phyloP scores from a whole-genome alignment of 495 filamentous ascomycete genomes.

The Astrocystis sublimbata region DNA sequence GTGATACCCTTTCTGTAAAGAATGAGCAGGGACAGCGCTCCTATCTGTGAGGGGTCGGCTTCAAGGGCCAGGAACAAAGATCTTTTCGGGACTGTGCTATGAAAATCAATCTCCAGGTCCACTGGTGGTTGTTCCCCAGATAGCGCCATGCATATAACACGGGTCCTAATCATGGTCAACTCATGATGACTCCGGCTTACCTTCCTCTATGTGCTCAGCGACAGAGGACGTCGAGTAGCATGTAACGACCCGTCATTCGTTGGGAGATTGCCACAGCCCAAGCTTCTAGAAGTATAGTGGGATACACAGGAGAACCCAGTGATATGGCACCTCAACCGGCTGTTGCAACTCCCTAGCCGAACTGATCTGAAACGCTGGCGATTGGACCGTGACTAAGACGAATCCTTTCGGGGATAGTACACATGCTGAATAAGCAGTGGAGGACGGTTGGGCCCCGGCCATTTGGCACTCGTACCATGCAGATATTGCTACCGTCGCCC shows the following conservation, averaged over 20 bases:
- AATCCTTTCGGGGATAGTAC: constrained; percentile 17
- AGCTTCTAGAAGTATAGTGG: constrained; percentile 32
- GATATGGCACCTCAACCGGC: constrained; percentile 27
- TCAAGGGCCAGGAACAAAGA: neutral
- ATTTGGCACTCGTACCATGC: constrained; percentile 23
- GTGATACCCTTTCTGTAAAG: neutral
- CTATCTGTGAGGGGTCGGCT: neutral
- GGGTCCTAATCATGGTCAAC: neutral
- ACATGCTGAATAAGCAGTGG: constrained; percentile 12
- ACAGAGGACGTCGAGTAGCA: constrained; percentile 12
- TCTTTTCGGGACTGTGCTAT: neutral
- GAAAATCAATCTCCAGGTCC: neutral
- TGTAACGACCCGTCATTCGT: constrained; percentile 21
- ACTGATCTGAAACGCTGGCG: constrained; percentile 22
- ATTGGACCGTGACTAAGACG: constrained; percentile 27
- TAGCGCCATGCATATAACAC: neutral
- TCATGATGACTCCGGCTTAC: constrained; percentile 15
- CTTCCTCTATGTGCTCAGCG: neutral
- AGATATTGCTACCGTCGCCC: constrained; percentile 19
- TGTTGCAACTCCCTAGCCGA: constrained; percentile 3
- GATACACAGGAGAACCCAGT: constrained; percentile 27
- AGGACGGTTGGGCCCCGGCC: constrained; percentile 12
- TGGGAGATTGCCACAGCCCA: constrained; percentile 10
- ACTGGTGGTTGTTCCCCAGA: neutral
- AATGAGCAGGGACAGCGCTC: neutral